Percentiles rank a stretch among this genome's conserved stretches.
These are phyloP conservation scores for Pseudopyricularia cyperi DNA, from an alignment of 2,329 filamentous ascomycete species.

Conservation along the genomic window DNA sequence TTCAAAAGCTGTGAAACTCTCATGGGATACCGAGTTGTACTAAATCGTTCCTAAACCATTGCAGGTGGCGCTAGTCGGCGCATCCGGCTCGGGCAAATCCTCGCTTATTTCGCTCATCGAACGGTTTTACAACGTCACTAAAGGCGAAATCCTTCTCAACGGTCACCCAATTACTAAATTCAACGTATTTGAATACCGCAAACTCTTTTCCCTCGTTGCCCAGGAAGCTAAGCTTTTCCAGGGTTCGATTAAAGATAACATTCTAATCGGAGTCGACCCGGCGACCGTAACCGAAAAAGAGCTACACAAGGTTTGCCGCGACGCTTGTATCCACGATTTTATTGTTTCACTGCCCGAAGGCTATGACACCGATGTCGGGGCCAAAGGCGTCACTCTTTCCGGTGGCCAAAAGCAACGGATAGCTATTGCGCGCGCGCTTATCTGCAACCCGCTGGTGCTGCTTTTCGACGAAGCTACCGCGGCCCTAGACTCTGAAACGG, in stretches of 20 bases:
- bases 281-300: slow-evolving; percentile 35
- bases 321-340: slow-evolving; percentile 60
- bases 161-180: slow-evolving; percentile 44
- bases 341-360: slow-evolving; percentile 53
- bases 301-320: slow-evolving; percentile 38
- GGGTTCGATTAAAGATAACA: slow-evolving; percentile 56
- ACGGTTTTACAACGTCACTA: slow-evolving; percentile 56
- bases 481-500: slow-evolving; percentile 45
- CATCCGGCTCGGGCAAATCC: slow-evolving; percentile 56
- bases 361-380: slow-evolving; percentile 55
- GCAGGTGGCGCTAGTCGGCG: slow-evolving; percentile 48
- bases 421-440: slow-evolving; percentile 40
- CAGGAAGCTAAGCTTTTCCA: slow-evolving; percentile 65
- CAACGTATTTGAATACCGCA: slow-evolving; percentile 49
- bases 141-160: slow-evolving; percentile 53
- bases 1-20: neutral
- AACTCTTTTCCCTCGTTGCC: slow-evolving; percentile 54
- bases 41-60: neutral
- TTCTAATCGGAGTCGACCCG: slow-evolving; percentile 48
- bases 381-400: slow-evolving; percentile 49
- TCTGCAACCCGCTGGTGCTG: slow-evolving; percentile 36
- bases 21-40: too few species aligned
- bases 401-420: slow-evolving; percentile 44
- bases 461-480: slow-evolving; percentile 48
- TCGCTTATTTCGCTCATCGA: slow-evolving; percentile 55